Evolutionary conservation across 768 basidiomycete genomes (phyloP).

Genomic region (Xanthoconium purpureum): DNA sequence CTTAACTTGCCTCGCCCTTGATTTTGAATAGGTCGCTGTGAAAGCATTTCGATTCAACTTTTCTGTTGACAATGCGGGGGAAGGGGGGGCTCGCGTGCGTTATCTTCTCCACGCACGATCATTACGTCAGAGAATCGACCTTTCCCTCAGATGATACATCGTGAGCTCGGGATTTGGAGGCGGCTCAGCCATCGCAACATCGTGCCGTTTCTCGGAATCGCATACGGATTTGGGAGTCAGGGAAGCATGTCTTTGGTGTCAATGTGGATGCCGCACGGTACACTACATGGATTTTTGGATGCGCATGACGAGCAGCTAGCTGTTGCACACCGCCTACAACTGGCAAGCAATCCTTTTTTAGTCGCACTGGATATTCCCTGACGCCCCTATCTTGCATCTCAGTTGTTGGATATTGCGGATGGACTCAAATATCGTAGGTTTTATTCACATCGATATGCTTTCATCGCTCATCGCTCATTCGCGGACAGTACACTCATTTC

Average conservation of each 20-base stretch:
- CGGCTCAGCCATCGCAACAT: constrained; percentile 1
- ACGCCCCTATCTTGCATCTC: neutral
- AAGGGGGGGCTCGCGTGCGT: neutral
- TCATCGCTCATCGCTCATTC: neutral
- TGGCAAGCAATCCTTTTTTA: neutral
- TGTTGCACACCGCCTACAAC: constrained; percentile 1
- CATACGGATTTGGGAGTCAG: constrained; percentile 1
- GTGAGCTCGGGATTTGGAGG: constrained; percentile 10
- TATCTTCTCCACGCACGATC: too few relatives aligned
- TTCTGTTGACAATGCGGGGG: neutral
- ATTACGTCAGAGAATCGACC: neutral
- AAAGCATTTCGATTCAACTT: constrained; percentile 8
- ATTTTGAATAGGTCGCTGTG: constrained; percentile 5
- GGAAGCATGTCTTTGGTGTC: constrained; percentile 8
- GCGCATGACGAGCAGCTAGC: neutral
- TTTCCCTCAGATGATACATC: constrained; percentile 1
- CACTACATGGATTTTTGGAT: constrained; percentile 3
- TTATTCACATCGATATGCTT: neutral
- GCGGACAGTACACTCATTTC: constrained; percentile 8
- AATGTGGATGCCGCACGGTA: constrained; percentile 5
- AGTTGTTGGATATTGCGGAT: constrained; percentile 7
- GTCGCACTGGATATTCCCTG: neutral
- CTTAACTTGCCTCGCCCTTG: neutral
- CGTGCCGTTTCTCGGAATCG: constrained; percentile 2
- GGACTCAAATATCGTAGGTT: constrained; percentile 8